Conservation (phyloP, 345 rosid species). For the Cardamine resedifolia region DNA sequence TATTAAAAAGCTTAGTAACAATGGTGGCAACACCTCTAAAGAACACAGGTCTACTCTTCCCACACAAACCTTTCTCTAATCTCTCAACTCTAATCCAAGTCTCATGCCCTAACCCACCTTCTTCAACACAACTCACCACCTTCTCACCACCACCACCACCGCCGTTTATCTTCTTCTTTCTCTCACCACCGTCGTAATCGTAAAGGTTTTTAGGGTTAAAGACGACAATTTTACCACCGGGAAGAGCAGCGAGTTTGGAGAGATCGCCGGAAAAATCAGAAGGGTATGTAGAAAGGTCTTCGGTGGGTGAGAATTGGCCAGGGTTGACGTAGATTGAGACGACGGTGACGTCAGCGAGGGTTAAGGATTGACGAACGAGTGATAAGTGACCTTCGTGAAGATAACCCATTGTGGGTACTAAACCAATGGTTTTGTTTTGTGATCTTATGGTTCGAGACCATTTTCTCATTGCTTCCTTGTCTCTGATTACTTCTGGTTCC, state of each 20-base stretch:
- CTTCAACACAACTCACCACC: conserved; percentile 64
- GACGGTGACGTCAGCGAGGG: conserved; percentile 52
- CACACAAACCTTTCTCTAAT: conserved; percentile 86
- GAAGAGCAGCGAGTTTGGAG: conserved; percentile 53
- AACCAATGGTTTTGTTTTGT: conserved; percentile 63
- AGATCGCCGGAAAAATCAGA: conserved; percentile 83
- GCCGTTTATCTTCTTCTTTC: background rate
- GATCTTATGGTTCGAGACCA: conserved; percentile 72
- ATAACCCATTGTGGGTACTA: conserved; percentile 92
- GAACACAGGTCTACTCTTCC: conserved; percentile 85
- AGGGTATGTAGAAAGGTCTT: conserved; percentile 89
- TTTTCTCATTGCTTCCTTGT: conserved; percentile 65
- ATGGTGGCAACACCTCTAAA: conserved; percentile 87
- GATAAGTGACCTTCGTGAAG: conserved; percentile 87
- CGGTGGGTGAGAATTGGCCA: conserved; percentile 91
- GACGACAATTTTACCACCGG: conserved; percentile 61
- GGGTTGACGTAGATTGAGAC: conserved; percentile 92
- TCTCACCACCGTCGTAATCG: conserved; percentile 41
- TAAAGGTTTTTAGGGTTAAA: conserved; percentile 77
- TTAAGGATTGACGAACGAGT: conserved; percentile 61
- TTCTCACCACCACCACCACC: conserved; percentile 14
- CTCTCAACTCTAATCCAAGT: conserved; percentile 93
- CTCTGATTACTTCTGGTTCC: conserved; percentile 53
- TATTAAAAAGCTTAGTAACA: conserved; percentile 77
- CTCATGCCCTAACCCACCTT: conserved; percentile 62